A percentile compares a stretch with the other conserved stretches of the same genome.
Conservation (phyloP, 2,329 filamentous ascomycete genomes). For the Lecanosticta acicola region DNA sequence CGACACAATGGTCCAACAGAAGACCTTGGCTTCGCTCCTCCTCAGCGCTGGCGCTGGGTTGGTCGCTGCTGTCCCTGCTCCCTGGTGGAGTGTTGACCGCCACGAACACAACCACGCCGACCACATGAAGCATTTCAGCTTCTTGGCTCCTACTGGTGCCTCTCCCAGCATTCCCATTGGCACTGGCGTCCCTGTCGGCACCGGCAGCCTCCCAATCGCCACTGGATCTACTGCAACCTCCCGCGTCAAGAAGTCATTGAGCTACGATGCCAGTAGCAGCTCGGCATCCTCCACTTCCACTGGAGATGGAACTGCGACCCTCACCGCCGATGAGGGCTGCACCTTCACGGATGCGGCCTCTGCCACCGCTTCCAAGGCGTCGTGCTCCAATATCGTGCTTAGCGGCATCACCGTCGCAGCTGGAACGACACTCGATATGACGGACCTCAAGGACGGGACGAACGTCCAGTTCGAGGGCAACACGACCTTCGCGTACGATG, state of each 20-base stretch:
- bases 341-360: constrained; percentile 18
- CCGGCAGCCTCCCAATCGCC: constrained; percentile 2
- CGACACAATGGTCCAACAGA: constrained; percentile 14
- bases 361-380: constrained; percentile 32
- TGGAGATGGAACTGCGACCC: neutral
- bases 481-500: constrained; percentile 62
- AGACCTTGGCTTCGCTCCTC: constrained; percentile 14
- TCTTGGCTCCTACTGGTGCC: constrained; percentile 1
- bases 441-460: constrained; percentile 37
- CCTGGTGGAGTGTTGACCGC: constrained; percentile 4
- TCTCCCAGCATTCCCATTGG: constrained; percentile 6
- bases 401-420: constrained; percentile 38
- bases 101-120: constrained; percentile 3
- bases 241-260: constrained; percentile 1
- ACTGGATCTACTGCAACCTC: neutral
- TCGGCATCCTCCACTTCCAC: constrained; percentile 1
- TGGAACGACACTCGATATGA: constrained; percentile 38
- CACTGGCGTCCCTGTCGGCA: constrained; percentile 5
- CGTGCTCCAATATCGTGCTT: constrained; percentile 41
- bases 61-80: constrained; percentile 11
- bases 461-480: constrained; percentile 54
- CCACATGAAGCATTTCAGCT: constrained; percentile 2
- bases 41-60: constrained; percentile 17
- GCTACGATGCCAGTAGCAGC: constrained; percentile 1
- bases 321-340: constrained; percentile 11